Base-by-base conservation (phyloP, 805 yeast genomes). In the Lachancea dasiensis region DNA sequence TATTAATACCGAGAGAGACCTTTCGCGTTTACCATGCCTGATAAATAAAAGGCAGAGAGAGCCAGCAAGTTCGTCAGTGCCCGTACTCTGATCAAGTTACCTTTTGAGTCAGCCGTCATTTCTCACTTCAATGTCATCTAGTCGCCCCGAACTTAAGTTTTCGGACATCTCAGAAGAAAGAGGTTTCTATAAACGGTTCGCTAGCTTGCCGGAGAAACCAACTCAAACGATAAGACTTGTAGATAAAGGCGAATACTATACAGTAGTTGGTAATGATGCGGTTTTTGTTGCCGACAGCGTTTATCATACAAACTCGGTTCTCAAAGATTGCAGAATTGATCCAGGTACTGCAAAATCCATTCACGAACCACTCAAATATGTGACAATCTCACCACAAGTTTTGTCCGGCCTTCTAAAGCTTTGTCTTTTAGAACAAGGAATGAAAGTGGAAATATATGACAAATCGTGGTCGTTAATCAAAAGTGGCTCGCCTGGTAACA, bases 401-500 rank as follows among this genome's bases (percentile, higher is more conserved):
- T 73, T 89, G 39, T 63, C 75, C 17, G 77, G 75, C 40, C 58
- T 90, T 30, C 61, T 89, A 40, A 75, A 74, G 38, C 72, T 71
- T 42, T 79, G 85, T 38, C 68, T 92, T 16, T 67, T 87, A 31
- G 85, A 80, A 27, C 69, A 73, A 33, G 86, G 87, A 13, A 72
- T 71, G 51, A 86, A 86, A 56, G 73, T 92, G 13, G 95, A 89
- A 54, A 73, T 92, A 13, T 90, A 83, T 56, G 79, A 78, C 48
- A 76, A 70, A 54, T 64, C 60, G 44, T 90, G 95, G 74, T 68
- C 60, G 34, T 63, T 73, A 37, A 48, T 64, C 45, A 72, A 67
- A 40, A 63, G 69, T 29, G 96, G 95, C 0, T 81, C 95, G 1
- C 97, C 97, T 0, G 98, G 98, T 5, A 89, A 92, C 59, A 64